These are phyloP conservation scores for Eimeria brunetti DNA, from an alignment of 169 alveolate genomes.

Conservation along the genomic window DNA sequence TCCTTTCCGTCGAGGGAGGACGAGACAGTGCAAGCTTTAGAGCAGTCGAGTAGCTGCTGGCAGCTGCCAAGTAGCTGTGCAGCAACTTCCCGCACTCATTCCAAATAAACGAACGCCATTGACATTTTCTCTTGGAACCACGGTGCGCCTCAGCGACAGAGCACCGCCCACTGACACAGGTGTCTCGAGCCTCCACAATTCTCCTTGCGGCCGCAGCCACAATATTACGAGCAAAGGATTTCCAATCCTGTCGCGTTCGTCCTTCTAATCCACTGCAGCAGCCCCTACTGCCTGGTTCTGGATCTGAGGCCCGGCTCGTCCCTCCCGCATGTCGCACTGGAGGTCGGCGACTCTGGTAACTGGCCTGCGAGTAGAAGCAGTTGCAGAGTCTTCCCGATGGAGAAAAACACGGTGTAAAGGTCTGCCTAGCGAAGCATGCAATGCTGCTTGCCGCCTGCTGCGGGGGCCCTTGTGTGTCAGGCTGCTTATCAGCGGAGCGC, in stretches of 20 bases:
- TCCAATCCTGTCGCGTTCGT: background rate
- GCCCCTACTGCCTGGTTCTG: conserved; percentile 17
- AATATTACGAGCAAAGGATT: conserved; percentile 21
- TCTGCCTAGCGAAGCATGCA: conserved; percentile 62
- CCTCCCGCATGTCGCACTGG: background rate
- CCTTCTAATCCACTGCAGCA: background rate
- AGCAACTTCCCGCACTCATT: conserved; percentile 10
- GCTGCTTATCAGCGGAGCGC: background rate
- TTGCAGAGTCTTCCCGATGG: conserved; percentile 22
- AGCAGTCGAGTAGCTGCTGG: conserved; percentile 28
- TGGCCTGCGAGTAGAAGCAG: conserved; percentile 19
- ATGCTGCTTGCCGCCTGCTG: conserved; percentile 13
- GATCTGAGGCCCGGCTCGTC: background rate
- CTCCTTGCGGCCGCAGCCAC: background rate
- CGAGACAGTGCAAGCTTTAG: conserved; percentile 45
- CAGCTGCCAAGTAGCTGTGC: conserved; percentile 62
- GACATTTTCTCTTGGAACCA: background rate
- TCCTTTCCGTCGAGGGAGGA: background rate
- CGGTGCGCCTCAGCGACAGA: background rate
- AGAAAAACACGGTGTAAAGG: background rate
- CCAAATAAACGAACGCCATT: conserved; percentile 21
- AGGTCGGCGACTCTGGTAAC: background rate
- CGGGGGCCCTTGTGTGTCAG: background rate
- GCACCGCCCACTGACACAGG: background rate
- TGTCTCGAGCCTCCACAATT: background rate